phyloP scores from a whole-genome alignment of 2,329 filamentous ascomycete genomes.

The Paraphoma sp. region DNA sequence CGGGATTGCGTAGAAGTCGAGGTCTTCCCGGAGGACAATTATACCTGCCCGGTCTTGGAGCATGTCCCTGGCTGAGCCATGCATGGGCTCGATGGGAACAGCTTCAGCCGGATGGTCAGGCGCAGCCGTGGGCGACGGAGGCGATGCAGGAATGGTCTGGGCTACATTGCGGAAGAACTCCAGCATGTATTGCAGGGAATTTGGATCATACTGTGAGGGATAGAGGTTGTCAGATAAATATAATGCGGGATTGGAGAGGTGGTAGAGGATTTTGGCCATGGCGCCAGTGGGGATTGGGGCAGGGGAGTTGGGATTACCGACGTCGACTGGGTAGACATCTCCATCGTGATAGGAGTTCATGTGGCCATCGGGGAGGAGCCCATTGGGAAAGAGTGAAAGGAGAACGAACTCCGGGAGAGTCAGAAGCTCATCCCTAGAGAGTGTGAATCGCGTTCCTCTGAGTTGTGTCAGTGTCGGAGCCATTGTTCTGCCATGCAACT shows the following conservation, averaged over 20 bases:
- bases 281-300: slow-evolving; percentile 43
- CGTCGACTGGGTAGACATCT: slow-evolving; percentile 96
- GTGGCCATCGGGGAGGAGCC: slow-evolving; percentile 95
- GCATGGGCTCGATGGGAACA: slow-evolving; percentile 75
- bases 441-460: slow-evolving; percentile 90
- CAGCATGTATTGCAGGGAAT: slow-evolving; percentile 97
- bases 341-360: slow-evolving; percentile 92
- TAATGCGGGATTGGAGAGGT: slow-evolving; percentile 55
- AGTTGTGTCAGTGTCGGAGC: slow-evolving; percentile 17
- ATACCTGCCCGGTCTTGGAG: slow-evolving; percentile 89
- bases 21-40: slow-evolving; percentile 92
- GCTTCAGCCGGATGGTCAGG: slow-evolving; percentile 55
- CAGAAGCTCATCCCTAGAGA: slow-evolving; percentile 92
- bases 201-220: slow-evolving; percentile 84
- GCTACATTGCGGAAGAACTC: slow-evolving; percentile 97
- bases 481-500: neutral
- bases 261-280: slow-evolving; percentile 48
- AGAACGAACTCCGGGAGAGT: slow-evolving; percentile 97
- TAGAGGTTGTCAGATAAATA: slow-evolving; percentile 64
- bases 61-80: slow-evolving; percentile 74
- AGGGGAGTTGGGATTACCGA: slow-evolving; percentile 62
- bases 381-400: slow-evolving; percentile 96
- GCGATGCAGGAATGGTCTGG: slow-evolving; percentile 86
- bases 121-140: slow-evolving; percentile 65
- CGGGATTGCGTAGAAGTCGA: slow-evolving; percentile 97